Conservation (phyloP, 2,329 filamentous ascomycete species). For the Lasiodiplodia citricola region DNA sequence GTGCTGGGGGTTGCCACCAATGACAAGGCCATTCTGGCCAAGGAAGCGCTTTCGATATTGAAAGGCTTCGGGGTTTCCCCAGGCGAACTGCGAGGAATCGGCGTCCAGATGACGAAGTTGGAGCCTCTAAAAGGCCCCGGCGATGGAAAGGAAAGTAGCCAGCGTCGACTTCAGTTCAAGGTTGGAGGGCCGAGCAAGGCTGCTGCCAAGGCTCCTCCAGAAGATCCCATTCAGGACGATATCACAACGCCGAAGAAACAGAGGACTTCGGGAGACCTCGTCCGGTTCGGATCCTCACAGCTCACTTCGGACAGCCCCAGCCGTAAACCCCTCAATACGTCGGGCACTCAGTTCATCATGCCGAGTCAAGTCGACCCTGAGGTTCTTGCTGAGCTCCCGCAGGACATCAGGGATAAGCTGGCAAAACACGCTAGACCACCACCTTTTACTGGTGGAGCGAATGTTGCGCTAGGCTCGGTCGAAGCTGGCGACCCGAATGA, state of each 20-base stretch:
- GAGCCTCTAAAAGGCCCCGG: constrained; percentile 72
- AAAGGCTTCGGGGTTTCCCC: constrained; percentile 83
- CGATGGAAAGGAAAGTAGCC: constrained; percentile 72
- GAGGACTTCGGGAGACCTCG: constrained; percentile 38
- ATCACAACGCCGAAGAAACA: constrained; percentile 46
- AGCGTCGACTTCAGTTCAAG: constrained; percentile 78
- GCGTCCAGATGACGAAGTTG: constrained; percentile 91
- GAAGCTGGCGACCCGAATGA: neutral
- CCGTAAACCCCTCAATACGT: constrained; percentile 74
- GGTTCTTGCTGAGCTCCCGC: constrained; percentile 83
- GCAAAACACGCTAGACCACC: constrained; percentile 41
- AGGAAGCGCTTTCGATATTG: constrained; percentile 84
- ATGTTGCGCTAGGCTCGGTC: neutral
- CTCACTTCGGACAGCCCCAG: constrained; percentile 55
- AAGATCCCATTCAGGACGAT: constrained; percentile 55
- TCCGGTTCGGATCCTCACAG: constrained; percentile 44
- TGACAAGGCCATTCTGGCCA: constrained; percentile 70
- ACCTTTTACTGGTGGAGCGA: neutral
- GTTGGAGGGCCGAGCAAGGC: constrained; percentile 39
- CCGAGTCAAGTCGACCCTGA: constrained; percentile 80
- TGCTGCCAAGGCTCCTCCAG: constrained; percentile 32
- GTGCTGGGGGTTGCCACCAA: constrained; percentile 85
- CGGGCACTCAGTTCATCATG: constrained; percentile 90
- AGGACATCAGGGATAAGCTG: constrained; percentile 79
- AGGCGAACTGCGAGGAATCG: constrained; percentile 89